Base-by-base conservation (phyloP, 1,284 basidiomycete genomes). In the Rhodotorula sp. region DNA sequence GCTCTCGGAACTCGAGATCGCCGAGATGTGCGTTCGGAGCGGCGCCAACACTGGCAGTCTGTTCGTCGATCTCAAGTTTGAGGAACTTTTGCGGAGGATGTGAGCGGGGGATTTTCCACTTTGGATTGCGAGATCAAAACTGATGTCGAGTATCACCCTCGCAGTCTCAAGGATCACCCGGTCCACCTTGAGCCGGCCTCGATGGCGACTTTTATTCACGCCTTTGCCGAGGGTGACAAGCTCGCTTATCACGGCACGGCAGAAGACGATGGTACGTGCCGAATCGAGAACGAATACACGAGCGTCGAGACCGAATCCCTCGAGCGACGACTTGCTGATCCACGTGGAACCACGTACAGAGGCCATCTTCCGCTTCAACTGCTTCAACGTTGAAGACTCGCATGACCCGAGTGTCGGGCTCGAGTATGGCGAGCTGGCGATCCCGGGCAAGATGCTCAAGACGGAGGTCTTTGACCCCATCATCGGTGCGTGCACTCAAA, bases 21-120 rank as follows among this genome's bases (percentile, higher is more conserved):
- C 90, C 60, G 90, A 92, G 80, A 88, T 91, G 81, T 89, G 89
- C 73, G 89, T 89, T 17, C 84, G 90, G 61, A 90, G 88, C 53
- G 90, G 90, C 7, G 87, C 89, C 3, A 91, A 90, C 77, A 91
- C 89, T 74, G 91, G 90, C 37, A 89, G 87, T 70, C 82, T 92
- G 57, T 91, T 91, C 81, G 84, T 92, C 56, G 91, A 92, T 81
- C 81, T 92, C 63, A 85, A 89, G 71, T 92, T 92, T 82, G 85
- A 88, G 33, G 88, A 89, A 73, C 84, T 92, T 12, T 87, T 92
- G 63, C 85, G 85, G 73, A 85, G 84, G 73, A 83, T 90, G 74
- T 73, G 46, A 8, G 68, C 60, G 10, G 79, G 26, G 29, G 24
- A 6, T 2, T 24, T 81, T 91, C 29, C 24, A 20, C 54, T 6